phyloP scores from a whole-genome alignment of 306 rosid genomes.

The Mucuna pruriens region DNA sequence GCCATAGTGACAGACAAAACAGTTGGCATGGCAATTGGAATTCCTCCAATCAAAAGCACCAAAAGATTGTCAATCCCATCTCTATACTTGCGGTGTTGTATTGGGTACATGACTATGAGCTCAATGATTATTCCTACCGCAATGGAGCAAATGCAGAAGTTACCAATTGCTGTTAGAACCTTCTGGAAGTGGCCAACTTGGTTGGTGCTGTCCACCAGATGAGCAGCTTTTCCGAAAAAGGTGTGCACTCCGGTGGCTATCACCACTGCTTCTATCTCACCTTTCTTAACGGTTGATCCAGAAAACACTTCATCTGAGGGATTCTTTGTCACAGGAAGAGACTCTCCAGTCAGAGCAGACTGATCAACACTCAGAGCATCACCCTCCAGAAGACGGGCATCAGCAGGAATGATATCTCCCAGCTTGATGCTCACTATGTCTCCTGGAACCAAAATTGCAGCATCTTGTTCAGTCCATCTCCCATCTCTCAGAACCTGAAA shows the following conservation, averaged over 20 bases:
- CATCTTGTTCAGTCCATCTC: slow-evolving; percentile 94
- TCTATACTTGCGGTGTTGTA: slow-evolving; percentile 85
- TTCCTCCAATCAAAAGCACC: slow-evolving; percentile 98
- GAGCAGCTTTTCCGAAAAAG: slow-evolving; percentile 98
- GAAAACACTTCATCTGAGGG: slow-evolving; percentile 97
- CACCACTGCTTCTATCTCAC: slow-evolving; percentile 97
- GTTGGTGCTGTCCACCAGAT: slow-evolving; percentile 95
- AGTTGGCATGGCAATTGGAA: slow-evolving; percentile 99
- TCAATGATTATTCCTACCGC: slow-evolving; percentile 79
- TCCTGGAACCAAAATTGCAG: slow-evolving; percentile 94
- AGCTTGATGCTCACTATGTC: slow-evolving; percentile 94
- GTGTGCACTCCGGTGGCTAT: slow-evolving; percentile 99
- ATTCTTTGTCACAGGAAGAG: slow-evolving; percentile 91
- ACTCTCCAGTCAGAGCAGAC: slow-evolving; percentile 97
- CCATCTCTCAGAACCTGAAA: slow-evolving; percentile 91
- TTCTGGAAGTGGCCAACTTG: slow-evolving; percentile 99
- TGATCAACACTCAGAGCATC: slow-evolving; percentile 97
- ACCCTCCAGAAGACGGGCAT: slow-evolving; percentile 99
- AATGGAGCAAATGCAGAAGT: slow-evolving; percentile 96
- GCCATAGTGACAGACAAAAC: slow-evolving; percentile 99
- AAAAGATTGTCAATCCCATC: slow-evolving; percentile 94
- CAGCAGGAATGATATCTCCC: slow-evolving; percentile 98
- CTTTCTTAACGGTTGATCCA: slow-evolving; percentile 97
- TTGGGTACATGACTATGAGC: slow-evolving; percentile 93
- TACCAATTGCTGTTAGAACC: slow-evolving; percentile 97